phyloP scores from a whole-genome alignment of 371 early-diverging fungal genomes.

The Zancudomyces culisetae region DNA sequence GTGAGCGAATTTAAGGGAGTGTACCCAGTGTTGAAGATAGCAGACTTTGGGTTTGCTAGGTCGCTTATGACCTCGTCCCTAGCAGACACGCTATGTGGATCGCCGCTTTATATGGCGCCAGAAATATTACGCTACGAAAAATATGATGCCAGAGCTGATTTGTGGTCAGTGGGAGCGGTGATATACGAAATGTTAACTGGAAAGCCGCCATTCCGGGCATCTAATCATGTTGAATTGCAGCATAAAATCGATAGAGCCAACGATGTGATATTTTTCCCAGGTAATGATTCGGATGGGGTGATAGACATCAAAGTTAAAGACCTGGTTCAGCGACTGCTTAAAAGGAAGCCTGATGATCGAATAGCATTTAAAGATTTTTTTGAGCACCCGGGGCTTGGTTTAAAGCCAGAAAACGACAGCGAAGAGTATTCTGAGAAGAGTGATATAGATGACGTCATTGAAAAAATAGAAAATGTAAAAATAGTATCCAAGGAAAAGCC shows the following conservation, averaged over 20 bases:
- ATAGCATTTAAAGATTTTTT: conserved; percentile 86
- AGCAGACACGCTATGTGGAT: conserved; percentile 90
- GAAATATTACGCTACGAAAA: conserved; percentile 81
- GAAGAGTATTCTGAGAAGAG: no score
- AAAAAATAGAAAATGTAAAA: conserved; percentile 21
- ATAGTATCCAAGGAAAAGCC: no score
- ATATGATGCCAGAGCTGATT: conserved; percentile 85
- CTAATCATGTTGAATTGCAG: conserved; percentile 77
- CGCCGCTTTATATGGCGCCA: conserved; percentile 92
- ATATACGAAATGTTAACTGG: conserved; percentile 84
- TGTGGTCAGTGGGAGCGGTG: conserved; percentile 94
- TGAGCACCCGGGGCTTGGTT: conserved; percentile 44
- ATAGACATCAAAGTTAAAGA: conserved; percentile 43
- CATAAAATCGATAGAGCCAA: conserved; percentile 64
- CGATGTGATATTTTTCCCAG: conserved; percentile 64
- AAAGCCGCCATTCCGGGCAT: conserved; percentile 77
- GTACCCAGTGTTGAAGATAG: conserved; percentile 50
- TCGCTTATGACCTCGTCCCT: conserved; percentile 56
- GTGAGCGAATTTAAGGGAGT: conserved; percentile 18
- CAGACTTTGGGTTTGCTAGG: conserved; percentile 94
- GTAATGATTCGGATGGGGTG: not conserved
- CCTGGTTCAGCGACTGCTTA: conserved; percentile 57
- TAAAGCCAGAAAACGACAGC: conserved; percentile 7
- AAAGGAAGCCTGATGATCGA: conserved; percentile 64
- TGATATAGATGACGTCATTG: no score